These are phyloP conservation scores for Eutypella sp. DNA, from an alignment of 2,329 filamentous ascomycete genomes.

Conservation along the genomic window DNA sequence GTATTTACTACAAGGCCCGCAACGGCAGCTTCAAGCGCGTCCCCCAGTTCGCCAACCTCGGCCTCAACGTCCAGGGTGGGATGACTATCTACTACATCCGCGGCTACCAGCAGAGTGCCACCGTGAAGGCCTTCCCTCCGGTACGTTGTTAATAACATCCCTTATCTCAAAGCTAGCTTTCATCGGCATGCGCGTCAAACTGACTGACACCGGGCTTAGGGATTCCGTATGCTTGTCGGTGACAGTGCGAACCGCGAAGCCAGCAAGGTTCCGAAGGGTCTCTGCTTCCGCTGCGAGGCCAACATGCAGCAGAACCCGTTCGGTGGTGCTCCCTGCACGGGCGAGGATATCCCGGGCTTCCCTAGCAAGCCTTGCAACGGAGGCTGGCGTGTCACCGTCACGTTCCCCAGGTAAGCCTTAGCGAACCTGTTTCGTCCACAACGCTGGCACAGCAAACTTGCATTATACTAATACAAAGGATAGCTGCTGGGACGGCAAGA, in stretches of 20 bases:
- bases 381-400: conserved; percentile 23
- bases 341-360: conserved; percentile 23
- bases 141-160: conserved; percentile 11
- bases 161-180: no score
- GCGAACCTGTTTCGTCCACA: neutral
- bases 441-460: no score
- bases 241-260: conserved; percentile 22
- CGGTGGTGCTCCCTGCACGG: conserved; percentile 27
- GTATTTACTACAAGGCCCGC: conserved; percentile 26
- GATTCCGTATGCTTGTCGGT: conserved; percentile 28
- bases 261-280: conserved; percentile 22
- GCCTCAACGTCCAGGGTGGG: conserved; percentile 23
- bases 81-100: conserved; percentile 30
- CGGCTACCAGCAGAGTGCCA: conserved; percentile 22
- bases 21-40: conserved; percentile 29
- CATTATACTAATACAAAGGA: no score
- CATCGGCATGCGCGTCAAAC: no score
- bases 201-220: conserved; percentile 12
- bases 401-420: conserved; percentile 18
- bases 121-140: conserved; percentile 24
- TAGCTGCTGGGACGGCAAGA: conserved; percentile 29
- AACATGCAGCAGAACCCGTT: conserved; percentile 28
- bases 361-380: conserved; percentile 20
- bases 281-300: conserved; percentile 26
- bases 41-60: conserved; percentile 25